Conservation (phyloP, 1,284 basidiomycete species). For the Irpex rosettiformis region DNA sequence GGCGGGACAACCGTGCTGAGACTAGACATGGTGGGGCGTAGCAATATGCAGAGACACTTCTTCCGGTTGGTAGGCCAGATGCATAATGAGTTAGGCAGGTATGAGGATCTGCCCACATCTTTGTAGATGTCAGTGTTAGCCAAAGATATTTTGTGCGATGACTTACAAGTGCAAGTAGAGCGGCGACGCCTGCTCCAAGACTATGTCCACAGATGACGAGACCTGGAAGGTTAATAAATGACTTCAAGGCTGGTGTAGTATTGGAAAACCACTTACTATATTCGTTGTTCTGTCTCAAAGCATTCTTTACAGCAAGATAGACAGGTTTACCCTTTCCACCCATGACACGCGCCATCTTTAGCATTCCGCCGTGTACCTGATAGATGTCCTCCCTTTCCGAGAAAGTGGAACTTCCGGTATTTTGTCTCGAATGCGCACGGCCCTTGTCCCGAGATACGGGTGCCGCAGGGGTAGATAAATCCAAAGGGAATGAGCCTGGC, state of each 20-base stretch:
- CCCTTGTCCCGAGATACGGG: conserved; percentile 7
- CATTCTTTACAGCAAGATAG: conserved; percentile 69
- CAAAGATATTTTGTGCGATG: no score
- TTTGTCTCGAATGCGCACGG: conserved; percentile 1
- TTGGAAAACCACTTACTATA: conserved; percentile 49
- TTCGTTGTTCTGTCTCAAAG: conserved; percentile 61
- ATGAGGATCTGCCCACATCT: conserved; percentile 84
- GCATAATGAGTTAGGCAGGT: conserved; percentile 70
- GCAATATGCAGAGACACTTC: conserved; percentile 72
- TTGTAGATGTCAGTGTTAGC: neutral
- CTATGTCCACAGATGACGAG: conserved; percentile 82
- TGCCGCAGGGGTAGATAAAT: conserved; percentile 24
- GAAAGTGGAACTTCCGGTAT: conserved; percentile 3
- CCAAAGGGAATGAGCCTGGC: conserved; percentile 29
- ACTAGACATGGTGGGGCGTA: conserved; percentile 74
- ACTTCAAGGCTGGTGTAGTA: neutral
- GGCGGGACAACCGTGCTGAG: conserved; percentile 15
- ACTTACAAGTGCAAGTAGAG: conserved; percentile 69
- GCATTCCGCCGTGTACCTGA: conserved; percentile 76
- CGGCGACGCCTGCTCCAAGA: conserved; percentile 83
- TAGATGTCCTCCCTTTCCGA: conserved; percentile 34
- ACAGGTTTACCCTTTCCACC: conserved; percentile 75
- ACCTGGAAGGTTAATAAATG: conserved; percentile 37
- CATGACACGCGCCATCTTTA: conserved; percentile 76
- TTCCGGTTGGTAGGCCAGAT: conserved; percentile 66